phyloP scores from a whole-genome alignment of 2,329 filamentous ascomycete species.

The Sphaerulina vaccinii region DNA sequence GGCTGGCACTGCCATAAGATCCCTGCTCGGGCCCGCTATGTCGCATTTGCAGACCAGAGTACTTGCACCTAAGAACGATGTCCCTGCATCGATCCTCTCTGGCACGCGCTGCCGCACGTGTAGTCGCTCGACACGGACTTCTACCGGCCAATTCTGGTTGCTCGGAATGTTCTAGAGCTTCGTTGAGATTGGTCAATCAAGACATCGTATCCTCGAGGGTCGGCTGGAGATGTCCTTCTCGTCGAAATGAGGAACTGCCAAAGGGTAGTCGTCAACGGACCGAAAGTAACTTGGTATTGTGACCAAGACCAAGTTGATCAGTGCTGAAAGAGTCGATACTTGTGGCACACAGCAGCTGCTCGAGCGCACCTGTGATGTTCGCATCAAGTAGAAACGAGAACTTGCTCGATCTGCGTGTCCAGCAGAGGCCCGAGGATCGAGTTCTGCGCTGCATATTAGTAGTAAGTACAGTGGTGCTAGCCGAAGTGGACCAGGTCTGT shows the following conservation, averaged over 20 bases:
- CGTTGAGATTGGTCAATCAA: conserved; percentile 1
- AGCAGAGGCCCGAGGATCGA: background rate
- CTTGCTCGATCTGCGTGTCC: background rate
- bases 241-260: background rate
- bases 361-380: background rate
- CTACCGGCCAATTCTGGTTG: conserved; percentile 1
- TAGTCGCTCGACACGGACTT: background rate
- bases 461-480: background rate
- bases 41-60: conserved; percentile 3
- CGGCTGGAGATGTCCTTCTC: background rate
- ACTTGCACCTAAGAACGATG: background rate
- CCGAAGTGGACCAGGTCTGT: too few relatives aligned
- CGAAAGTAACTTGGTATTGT: background rate
- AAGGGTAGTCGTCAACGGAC: background rate
- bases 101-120: conserved; percentile 10
- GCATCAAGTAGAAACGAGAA: background rate
- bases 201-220: background rate
- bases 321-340: too few relatives aligned
- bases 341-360: too few relatives aligned
- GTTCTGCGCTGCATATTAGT: background rate
- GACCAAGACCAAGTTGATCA: background rate
- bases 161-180: conserved; percentile 2
- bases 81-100: conserved; percentile 10
- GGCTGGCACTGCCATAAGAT: conserved; percentile 9
- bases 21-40: conserved; percentile 12